Evolutionary conservation across 805 yeast genomes (phyloP), one percentile per base, ranked within the genome.

Genomic region (Komagataella mondaviorum): DNA sequence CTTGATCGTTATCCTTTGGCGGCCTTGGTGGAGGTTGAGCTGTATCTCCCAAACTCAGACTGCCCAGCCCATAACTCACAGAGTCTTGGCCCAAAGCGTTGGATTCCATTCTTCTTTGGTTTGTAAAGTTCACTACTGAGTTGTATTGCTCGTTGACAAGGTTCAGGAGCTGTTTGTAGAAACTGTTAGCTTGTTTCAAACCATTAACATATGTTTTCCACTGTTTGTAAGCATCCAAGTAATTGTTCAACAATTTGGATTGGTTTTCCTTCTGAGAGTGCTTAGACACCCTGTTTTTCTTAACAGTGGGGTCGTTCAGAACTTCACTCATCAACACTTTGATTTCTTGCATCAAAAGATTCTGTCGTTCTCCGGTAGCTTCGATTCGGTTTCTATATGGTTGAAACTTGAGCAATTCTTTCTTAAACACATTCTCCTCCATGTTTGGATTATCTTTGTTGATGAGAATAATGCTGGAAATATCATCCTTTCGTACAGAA

Each of bases 401-500:
- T 44, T 76, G 77, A 64, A 88, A 91, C 64, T 91, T 91, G 49
- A 73, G 77, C 55, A 91, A 68, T 62, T 88, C 96, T 52, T 77
- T 75, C 16, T 80, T 76, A 61, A 90, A 89, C 12, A 85, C 62
- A 4, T 55, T 65, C 7, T 74, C 69, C 6, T 78, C 79, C 4
- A 79, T 68, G 39, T 58, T 53, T 8, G 63, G 56, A 8, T 51
- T 17, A 47, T 77, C 73, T 54, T 77, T 79, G 61, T 86, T 83
- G 56, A 83, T 69, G 6, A 91, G 76, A 36, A 91, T 71, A 10
- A 83, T 70, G 51, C 83, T 81, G 0, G 96, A 83, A 49, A 89
- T 88, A 61, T 91, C 97, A 66, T 91, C 98, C 12, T 75, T 72
- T 59, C 83, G 93, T 39, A 86, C 81, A 48, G 77, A 76, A 6